Conservation (phyloP, 176 grass and related monocot species). For the Avena insularis region DNA sequence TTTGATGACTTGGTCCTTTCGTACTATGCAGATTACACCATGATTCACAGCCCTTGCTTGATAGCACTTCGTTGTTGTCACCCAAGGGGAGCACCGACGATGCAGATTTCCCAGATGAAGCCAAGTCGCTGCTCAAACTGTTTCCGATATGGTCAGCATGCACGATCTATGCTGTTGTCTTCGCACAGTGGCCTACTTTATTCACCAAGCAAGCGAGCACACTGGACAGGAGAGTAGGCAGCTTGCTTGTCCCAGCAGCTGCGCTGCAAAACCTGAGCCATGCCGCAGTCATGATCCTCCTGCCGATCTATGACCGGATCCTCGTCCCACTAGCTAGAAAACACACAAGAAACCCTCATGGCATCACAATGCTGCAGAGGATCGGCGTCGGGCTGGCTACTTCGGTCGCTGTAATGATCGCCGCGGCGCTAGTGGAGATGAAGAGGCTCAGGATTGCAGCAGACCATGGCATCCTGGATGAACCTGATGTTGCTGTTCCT, state of each 20-base stretch:
- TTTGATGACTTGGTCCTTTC: not conserved
- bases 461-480: conserved; percentile 46
- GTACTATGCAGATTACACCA: not conserved
- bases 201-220: conserved; percentile 57
- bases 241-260: conserved; percentile 46
- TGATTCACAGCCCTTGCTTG: not conserved
- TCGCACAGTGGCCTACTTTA: conserved; percentile 43
- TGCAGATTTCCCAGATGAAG: not conserved
- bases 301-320: conserved; percentile 55
- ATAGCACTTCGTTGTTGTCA: not conserved
- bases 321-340: conserved; percentile 46
- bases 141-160: conserved; percentile 63
- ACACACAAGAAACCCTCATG: conserved; percentile 36
- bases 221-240: conserved; percentile 50
- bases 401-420: not conserved
- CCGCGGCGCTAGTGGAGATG: conserved; percentile 51
- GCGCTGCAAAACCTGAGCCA: conserved; percentile 26
- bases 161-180: conserved; percentile 34
- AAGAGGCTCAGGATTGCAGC: conserved; percentile 51
- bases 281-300: conserved; percentile 40
- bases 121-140: conserved; percentile 26
- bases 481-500: conserved; percentile 30
- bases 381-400: conserved; percentile 45
- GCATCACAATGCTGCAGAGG: conserved; percentile 65
- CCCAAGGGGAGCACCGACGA: not conserved